Evolutionary conservation across 257 asterid species (phyloP), one percentile per base, ranked within the genome.

Genomic region (Nicotiana tabacum): DNA sequence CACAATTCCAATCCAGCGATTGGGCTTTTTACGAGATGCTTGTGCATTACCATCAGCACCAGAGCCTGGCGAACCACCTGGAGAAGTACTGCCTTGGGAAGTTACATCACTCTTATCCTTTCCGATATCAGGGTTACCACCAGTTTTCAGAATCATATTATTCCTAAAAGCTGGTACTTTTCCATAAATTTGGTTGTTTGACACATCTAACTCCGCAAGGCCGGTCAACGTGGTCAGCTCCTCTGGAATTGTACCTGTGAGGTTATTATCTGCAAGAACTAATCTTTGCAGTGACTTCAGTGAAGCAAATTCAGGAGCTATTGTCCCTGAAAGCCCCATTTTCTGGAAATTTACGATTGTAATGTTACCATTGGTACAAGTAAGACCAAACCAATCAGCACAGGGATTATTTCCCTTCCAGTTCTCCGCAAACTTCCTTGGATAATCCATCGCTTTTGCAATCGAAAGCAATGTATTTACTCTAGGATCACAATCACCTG

Each of bases 401-500:
- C 99, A 95, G 0, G 97, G 97, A 72, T 95, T 90, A 86, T 95
- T 95, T 61, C 91, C 93, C 81, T 92, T 92, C 97, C 97, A 94
- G 88, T 88, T 91, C 85, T 94, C 97, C 0, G 99, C 89, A 57
- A 95, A 91, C 86, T 83, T 91, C 65, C 85, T 83, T 1, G 97
- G 99, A 64, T 92, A 95, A 62, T 81, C 86, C 96, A 94, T 83
- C 4, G 87, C 82, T 84, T 89, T 89, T 21, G 83, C 86, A 65
- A 92, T 84, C 2, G 90, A 89, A 67, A 95, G 92, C 88, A 95
- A 84, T 9, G 87, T 79, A 65, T 84, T 83, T 66, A 94, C 96
- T 83, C 92, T 85, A 84, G 94, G 89, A 85, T 95, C 97, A 86
- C 99, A 95, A 84, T 87, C 93, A 76, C 96, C 97, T 17, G 96